These are phyloP conservation scores for Wickerhamiella hasegawae DNA, from an alignment of 805 yeast genomes.

Conservation along the genomic window DNA sequence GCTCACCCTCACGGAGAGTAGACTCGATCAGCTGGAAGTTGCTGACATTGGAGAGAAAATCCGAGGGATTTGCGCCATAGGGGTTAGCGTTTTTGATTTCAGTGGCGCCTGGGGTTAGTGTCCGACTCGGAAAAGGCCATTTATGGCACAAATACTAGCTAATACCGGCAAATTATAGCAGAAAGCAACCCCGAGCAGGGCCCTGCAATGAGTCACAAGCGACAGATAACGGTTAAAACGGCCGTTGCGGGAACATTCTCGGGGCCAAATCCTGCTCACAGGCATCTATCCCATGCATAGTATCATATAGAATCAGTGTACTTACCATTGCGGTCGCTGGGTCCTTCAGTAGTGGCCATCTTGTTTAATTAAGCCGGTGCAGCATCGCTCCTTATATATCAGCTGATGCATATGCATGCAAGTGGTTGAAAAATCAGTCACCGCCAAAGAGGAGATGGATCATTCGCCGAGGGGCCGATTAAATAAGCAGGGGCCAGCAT, in stretches of 20 bases:
- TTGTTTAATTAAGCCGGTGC: background rate
- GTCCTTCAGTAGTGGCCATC: background rate
- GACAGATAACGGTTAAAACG: no score
- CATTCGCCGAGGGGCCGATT: background rate
- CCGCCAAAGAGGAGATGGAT: background rate
- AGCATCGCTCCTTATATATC: background rate
- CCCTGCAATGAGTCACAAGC: no score
- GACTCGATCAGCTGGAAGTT: constrained; percentile 87
- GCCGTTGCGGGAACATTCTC: no score
- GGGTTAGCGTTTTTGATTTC: constrained; percentile 36
- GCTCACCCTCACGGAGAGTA: constrained; percentile 96
- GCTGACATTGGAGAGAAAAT: constrained; percentile 75
- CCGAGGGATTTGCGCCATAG: constrained; percentile 91
- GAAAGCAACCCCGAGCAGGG: no score
- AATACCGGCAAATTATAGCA: no score
- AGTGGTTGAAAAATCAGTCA: background rate
- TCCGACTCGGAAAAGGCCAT: background rate
- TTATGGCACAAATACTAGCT: no score
- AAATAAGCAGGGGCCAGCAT: no score
- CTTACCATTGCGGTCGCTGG: background rate
- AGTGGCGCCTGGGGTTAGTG: background rate
- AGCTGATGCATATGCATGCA: constrained; percentile 1
- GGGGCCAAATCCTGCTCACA: no score
- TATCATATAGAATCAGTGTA: background rate
- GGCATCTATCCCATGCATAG: no score